phyloP scores from a whole-genome alignment of 73 alveolate species.

The Symbiodinium natans region DNA sequence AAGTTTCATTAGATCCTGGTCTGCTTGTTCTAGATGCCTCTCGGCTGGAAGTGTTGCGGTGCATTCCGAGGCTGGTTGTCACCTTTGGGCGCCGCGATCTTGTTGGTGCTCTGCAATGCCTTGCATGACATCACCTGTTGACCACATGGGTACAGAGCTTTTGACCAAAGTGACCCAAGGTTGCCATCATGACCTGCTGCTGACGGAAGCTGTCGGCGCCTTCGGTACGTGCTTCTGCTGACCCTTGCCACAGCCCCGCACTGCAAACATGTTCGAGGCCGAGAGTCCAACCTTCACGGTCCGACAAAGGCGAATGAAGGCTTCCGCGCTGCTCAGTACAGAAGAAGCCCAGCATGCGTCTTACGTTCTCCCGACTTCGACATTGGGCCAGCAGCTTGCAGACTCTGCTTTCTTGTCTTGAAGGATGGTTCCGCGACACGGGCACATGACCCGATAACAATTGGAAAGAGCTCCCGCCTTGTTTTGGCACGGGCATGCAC shows the following conservation, averaged over 20 bases:
- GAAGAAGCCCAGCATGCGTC: neutral
- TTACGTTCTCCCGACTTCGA: too few species aligned
- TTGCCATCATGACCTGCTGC: neutral
- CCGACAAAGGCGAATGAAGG: neutral
- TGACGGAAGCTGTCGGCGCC: neutral
- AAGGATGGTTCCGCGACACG: neutral
- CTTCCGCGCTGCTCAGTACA: neutral
- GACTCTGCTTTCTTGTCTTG: neutral
- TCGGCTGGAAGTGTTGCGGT: too few species aligned
- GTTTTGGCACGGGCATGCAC: neutral
- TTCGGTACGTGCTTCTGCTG: neutral
- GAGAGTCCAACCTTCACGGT: neutral
- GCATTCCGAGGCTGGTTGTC: neutral
- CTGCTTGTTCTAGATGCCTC: too few species aligned
- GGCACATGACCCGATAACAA: neutral
- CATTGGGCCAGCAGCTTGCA: neutral
- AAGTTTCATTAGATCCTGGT: too few species aligned
- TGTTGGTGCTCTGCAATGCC: too few species aligned
- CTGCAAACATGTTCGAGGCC: neutral
- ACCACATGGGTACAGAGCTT: neutral
- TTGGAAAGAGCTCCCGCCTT: neutral
- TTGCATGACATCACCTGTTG: neutral
- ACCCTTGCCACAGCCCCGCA: neutral
- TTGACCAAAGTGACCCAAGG: neutral
- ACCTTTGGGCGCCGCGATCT: neutral